Evolutionary conservation across 2,329 filamentous ascomycete genomes (phyloP).

Genomic region (Phoma herbarum): DNA sequence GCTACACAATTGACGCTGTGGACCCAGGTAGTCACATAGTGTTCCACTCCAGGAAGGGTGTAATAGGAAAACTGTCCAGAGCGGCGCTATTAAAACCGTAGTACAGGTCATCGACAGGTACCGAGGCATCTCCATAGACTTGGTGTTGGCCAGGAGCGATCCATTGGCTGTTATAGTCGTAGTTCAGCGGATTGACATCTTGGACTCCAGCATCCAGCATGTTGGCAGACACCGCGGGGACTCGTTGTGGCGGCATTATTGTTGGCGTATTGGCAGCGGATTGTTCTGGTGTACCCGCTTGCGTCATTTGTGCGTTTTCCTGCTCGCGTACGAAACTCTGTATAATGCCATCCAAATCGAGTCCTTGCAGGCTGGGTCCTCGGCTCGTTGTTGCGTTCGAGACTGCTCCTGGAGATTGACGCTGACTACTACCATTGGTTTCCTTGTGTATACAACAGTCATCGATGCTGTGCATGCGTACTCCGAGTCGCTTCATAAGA

Average conservation of each 20-base stretch:
- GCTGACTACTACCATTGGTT: conserved; percentile 8
- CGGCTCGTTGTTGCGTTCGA: conserved; percentile 22
- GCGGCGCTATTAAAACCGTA: conserved; percentile 41
- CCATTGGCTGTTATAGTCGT: conserved; percentile 27
- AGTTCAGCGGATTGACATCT: conserved; percentile 8
- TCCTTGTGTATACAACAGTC: conserved; percentile 31
- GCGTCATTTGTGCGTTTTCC: conserved; percentile 25
- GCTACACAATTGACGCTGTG: not conserved
- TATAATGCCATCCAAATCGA: conserved; percentile 56
- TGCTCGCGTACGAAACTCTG: conserved; percentile 54
- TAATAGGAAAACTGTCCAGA: conserved; percentile 35
- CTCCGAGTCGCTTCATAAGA: conserved; percentile 57
- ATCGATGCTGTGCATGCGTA: conserved; percentile 26
- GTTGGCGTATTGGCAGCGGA: conserved; percentile 9
- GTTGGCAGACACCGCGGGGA: not conserved
- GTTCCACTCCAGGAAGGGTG: conserved; percentile 27
- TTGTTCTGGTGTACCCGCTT: conserved; percentile 16
- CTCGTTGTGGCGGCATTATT: conserved; percentile 14
- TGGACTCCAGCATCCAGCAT: conserved; percentile 5
- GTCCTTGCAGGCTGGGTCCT: conserved; percentile 38
- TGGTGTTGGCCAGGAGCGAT: conserved; percentile 22
- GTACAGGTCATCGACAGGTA: conserved; percentile 36
- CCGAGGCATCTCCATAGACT: conserved; percentile 23
- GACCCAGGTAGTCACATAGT: conserved; percentile 9
- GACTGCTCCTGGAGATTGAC: conserved; percentile 12